A percentile compares a stretch with the other conserved stretches of the same genome.
Evolutionary conservation across 768 basidiomycete genomes (phyloP).

Genomic region (Hemileccinum impolitum): DNA sequence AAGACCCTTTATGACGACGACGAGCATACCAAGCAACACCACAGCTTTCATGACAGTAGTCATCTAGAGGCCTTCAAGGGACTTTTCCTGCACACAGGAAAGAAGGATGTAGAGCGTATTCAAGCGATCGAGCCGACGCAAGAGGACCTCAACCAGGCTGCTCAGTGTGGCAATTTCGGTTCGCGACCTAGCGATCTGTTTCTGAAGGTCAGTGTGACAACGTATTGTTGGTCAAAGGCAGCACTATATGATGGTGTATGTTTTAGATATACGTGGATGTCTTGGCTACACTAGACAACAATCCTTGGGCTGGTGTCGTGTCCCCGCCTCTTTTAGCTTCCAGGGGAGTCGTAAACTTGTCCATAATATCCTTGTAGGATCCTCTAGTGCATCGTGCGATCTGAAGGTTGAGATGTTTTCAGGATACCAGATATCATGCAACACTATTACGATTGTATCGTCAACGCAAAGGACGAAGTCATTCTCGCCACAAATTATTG

Average conservation of each 20-base stretch:
- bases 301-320: constrained; percentile 54
- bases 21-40: constrained; percentile 24
- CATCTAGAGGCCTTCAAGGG: constrained; percentile 19
- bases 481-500: constrained; percentile 67
- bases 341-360: constrained; percentile 59
- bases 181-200: constrained; percentile 56
- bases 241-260: background rate
- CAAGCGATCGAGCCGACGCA: constrained; percentile 27
- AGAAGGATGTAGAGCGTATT: constrained; percentile 18
- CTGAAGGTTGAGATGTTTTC: constrained; percentile 7
- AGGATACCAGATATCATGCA: constrained; percentile 72
- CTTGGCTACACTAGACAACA: constrained; percentile 52
- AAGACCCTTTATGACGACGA: constrained; percentile 38
- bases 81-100: constrained; percentile 17
- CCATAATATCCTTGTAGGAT: constrained; percentile 54
- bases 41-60: constrained; percentile 14
- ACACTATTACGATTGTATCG: constrained; percentile 62
- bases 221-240: background rate
- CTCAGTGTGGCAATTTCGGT: constrained; percentile 51
- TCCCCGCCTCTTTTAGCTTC: constrained; percentile 63
- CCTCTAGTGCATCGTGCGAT: background rate
- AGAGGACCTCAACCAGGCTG: constrained; percentile 46
- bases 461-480: constrained; percentile 59
- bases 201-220: constrained; percentile 43
- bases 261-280: constrained; percentile 59